A percentile compares a stretch with the other conserved stretches of the same genome.
phyloP scores from a whole-genome alignment of 805 yeast genomes.

The Hanseniaspora lachancei region DNA sequence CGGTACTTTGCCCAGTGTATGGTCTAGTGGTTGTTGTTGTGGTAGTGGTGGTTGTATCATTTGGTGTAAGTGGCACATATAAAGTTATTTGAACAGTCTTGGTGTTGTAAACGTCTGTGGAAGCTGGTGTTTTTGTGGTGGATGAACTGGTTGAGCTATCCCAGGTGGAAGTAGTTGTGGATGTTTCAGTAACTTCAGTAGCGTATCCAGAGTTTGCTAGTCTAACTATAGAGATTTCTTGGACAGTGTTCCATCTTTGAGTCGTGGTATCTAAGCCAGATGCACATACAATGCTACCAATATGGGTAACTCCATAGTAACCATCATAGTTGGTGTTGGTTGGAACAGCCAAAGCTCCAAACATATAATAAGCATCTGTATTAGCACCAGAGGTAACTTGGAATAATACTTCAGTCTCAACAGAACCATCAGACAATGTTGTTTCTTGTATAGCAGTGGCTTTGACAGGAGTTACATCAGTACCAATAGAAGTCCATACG shows the following conservation, averaged over 20 bases:
- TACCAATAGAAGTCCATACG: conserved; percentile 17
- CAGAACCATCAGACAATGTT: conserved; percentile 14
- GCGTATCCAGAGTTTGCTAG: conserved; percentile 3
- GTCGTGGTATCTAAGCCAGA: conserved; percentile 10
- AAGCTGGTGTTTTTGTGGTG: conserved; percentile 6
- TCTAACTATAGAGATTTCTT: conserved; percentile 16
- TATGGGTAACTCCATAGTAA: conserved; percentile 17
- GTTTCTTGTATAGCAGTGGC: conserved; percentile 1
- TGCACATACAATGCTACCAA: conserved; percentile 17
- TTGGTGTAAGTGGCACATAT: conserved; percentile 1
- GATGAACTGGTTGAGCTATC: not conserved
- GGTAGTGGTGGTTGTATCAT: conserved; percentile 14
- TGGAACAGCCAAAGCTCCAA: conserved; percentile 18
- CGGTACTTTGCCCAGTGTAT: conserved; percentile 15
- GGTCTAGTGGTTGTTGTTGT: conserved; percentile 18
- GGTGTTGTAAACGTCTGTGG: conserved; percentile 6
- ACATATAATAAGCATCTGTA: conserved; percentile 9
- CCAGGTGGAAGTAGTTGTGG: conserved; percentile 13
- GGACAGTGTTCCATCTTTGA: conserved; percentile 18
- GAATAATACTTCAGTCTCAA: conserved; percentile 14
- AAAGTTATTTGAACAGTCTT: conserved; percentile 3
- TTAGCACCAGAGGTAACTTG: not conserved
- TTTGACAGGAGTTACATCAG: conserved; percentile 18
- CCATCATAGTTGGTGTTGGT: conserved; percentile 14
- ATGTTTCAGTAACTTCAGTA: conserved; percentile 11